Conservation (phyloP, 768 basidiomycete species). For the Coprinellus micaceus region DNA sequence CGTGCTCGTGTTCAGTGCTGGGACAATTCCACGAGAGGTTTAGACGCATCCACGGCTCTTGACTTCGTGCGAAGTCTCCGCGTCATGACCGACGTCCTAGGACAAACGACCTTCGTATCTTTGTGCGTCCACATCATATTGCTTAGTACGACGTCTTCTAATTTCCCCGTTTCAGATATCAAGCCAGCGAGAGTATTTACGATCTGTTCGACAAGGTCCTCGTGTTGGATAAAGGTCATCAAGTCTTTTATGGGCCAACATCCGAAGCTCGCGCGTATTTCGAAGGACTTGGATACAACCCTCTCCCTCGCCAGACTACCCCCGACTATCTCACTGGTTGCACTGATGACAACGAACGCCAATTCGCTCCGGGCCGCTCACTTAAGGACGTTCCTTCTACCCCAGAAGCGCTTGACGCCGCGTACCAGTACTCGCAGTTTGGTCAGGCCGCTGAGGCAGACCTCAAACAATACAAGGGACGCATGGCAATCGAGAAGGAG, state of each 20-base stretch:
- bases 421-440: slow-evolving; percentile 51
- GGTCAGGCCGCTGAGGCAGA: slow-evolving; percentile 39
- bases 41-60: slow-evolving; percentile 84
- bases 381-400: slow-evolving; percentile 59
- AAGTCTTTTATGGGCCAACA: slow-evolving; percentile 78
- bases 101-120: slow-evolving; percentile 76
- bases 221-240: slow-evolving; percentile 75
- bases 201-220: slow-evolving; percentile 85
- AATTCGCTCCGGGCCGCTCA: slow-evolving; percentile 62
- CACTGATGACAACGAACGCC: slow-evolving; percentile 83
- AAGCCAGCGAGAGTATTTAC: slow-evolving; percentile 79
- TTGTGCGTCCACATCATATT: slow-evolving; percentile 39
- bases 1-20: slow-evolving; percentile 78
- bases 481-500: slow-evolving; percentile 56
- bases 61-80: slow-evolving; percentile 80
- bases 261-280: slow-evolving; percentile 78
- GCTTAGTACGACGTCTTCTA: background rate
- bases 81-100: slow-evolving; percentile 78
- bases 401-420: slow-evolving; percentile 63
- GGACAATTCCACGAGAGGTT: slow-evolving; percentile 82
- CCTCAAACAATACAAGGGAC: slow-evolving; percentile 50
- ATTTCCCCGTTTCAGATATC: slow-evolving; percentile 44
- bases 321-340: slow-evolving; percentile 86
- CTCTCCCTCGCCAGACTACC: slow-evolving; percentile 79
- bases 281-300: slow-evolving; percentile 63